Base-by-base conservation (phyloP, 768 basidiomycete genomes). In the Gloeostereum incarnatum region DNA sequence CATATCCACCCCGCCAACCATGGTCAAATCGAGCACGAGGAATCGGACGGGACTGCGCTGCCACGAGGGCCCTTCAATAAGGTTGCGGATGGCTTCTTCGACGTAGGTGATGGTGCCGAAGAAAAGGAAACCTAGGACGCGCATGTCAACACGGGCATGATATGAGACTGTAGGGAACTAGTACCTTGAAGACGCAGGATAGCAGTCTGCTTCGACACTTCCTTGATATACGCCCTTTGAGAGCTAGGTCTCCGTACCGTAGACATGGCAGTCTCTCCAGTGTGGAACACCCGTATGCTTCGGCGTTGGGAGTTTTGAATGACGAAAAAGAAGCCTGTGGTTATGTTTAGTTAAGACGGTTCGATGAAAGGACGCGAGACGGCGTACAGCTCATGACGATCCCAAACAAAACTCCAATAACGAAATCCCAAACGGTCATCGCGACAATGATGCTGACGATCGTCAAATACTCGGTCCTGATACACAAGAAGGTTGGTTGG, bases 341-440 rank as follows among this genome's bases (percentile, higher is more conserved):
- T n/a, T n/a, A n/a, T n/a, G n/a, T n/a, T n/a, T n/a, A 20, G 13
- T 10, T 20, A 36, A 37, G 16, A 34, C 9, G 9, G 20, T 6
- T 21, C 19, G 4, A 6, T 18, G 4, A 36, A 25, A 14, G n/a
- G 11, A 31, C 8, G 5, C 14, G 18, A 10, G 35, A 27, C 7
- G 1, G 63, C 81, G 52, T 57, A 82, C 91, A 96, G 50, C 89
- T 89, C 40, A 91, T 78, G 39, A 94, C 64, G 51, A 98, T 88
- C 4, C 94, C 94, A 49, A 93, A 88, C 2, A 93, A 58, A 0
- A 99, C 86, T 0, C 94, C 94, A 46, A 83, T 77, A 5, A 97
- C 92, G 50, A 97, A 97, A 61, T 97, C 92, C 79, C 78, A 90
- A 3, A 73, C 71, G 2, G 91, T 93, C 94, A 97, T 98, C 42